Evolutionary conservation across 2,329 filamentous ascomycete species (phyloP).

Genomic region (Cytospora piceicola): DNA sequence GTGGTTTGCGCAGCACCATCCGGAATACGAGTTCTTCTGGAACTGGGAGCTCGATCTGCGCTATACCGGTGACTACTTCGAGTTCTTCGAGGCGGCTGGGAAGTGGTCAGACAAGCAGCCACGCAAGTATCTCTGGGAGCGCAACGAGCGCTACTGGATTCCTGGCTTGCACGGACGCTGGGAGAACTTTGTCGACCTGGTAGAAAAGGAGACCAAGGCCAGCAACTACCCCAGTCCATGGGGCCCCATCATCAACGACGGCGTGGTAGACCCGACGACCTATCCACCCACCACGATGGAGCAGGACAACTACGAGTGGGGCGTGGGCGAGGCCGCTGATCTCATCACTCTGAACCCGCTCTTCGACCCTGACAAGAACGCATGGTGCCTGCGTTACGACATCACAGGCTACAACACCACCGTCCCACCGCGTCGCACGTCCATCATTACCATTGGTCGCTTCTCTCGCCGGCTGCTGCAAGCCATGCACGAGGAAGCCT

Average conservation of each 20-base stretch:
- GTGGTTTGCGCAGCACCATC: conserved; percentile 74
- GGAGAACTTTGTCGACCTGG: conserved; percentile 66
- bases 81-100: conserved; percentile 69
- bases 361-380: conserved; percentile 73
- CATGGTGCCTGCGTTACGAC: conserved; percentile 72
- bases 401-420: conserved; percentile 67
- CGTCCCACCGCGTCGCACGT: conserved; percentile 70
- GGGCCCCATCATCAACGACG: conserved; percentile 61
- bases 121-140: conserved; percentile 74
- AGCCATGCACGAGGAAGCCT: conserved; percentile 77
- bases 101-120: conserved; percentile 70
- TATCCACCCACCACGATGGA: conserved; percentile 57
- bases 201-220: conserved; percentile 56
- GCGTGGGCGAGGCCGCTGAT: conserved; percentile 75
- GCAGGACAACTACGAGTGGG: conserved; percentile 73
- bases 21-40: conserved; percentile 82
- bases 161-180: conserved; percentile 69
- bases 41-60: conserved; percentile 87
- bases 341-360: conserved; percentile 75
- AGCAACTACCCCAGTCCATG: conserved; percentile 69
- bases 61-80: conserved; percentile 80
- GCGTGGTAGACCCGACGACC: conserved; percentile 66
- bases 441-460: conserved; percentile 78
- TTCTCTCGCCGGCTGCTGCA: conserved; percentile 74
- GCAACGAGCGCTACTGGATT: conserved; percentile 74